phyloP scores from a whole-genome alignment of 2,329 filamentous ascomycete genomes.

The Talaromyces sp. region DNA sequence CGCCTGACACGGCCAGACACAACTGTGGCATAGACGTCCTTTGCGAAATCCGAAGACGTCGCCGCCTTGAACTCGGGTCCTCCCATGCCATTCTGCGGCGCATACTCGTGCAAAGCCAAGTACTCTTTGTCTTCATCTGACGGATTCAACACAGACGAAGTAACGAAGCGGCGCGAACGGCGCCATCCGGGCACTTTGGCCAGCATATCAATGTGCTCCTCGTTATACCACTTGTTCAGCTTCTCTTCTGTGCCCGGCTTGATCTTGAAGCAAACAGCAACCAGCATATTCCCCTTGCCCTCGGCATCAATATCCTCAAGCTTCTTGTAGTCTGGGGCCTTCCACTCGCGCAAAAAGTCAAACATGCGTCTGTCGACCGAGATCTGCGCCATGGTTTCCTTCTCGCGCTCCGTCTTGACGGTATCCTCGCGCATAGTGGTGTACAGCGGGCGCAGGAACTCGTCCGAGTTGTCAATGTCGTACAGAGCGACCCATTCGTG shows the following conservation, averaged over 20 bases:
- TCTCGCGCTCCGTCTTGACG: conserved; percentile 55
- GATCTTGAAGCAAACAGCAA: conserved; percentile 57
- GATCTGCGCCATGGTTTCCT: conserved; percentile 59
- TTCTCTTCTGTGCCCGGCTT: conserved; percentile 54
- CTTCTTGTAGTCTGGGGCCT: conserved; percentile 53
- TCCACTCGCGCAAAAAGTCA: conserved; percentile 57
- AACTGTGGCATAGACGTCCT: conserved; percentile 54
- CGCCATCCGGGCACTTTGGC: conserved; percentile 74
- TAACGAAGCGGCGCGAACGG: conserved; percentile 65
- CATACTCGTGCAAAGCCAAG: conserved; percentile 68
- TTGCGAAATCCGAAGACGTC: conserved; percentile 57
- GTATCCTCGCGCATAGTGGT: conserved; percentile 43
- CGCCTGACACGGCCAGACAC: conserved; percentile 55
- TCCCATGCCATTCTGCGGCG: conserved; percentile 60
- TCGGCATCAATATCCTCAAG: conserved; percentile 58
- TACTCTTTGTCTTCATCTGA: conserved; percentile 49
- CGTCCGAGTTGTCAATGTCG: conserved; percentile 70
- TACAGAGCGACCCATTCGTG: conserved; percentile 76
- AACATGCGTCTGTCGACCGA: conserved; percentile 67
- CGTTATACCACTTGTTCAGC: conserved; percentile 63
- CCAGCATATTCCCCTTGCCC: conserved; percentile 55
- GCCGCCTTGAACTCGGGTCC: conserved; percentile 61
- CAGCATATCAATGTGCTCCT: conserved; percentile 69
- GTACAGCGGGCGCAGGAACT: conserved; percentile 67
- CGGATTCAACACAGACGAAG: conserved; percentile 56